Percentiles rank a stretch among this genome's conserved stretches.
Evolutionary conservation across 306 rosid species (phyloP).

Genomic region (Vicia faba): DNA sequence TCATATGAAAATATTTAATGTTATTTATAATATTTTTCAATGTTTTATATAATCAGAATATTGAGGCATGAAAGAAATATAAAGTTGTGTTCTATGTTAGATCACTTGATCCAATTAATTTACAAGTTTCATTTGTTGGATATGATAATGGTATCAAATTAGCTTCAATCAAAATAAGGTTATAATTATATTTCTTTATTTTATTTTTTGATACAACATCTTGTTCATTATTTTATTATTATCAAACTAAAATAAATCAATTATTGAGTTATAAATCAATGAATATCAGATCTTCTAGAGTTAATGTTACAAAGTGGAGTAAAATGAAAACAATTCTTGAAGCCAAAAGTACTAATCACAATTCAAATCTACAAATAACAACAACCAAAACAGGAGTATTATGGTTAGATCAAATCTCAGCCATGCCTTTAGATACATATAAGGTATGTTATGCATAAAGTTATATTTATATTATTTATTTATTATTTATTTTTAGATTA

Average conservation of each 20-base stretch:
- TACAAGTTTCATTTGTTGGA: constrained; percentile 52
- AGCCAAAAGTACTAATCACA: no score
- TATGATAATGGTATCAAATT: constrained; percentile 37
- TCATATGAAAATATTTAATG: no score
- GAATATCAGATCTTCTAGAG: no score
- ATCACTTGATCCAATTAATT: constrained; percentile 48
- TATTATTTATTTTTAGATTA: neutral
- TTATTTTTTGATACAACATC: neutral
- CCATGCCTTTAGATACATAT: no score
- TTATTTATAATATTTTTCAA: neutral
- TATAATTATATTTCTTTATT: neutral
- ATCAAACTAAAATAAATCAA: neutral
- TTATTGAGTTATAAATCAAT: no score
- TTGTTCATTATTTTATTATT: no score
- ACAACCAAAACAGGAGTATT: no score
- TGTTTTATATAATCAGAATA: constrained; percentile 47
- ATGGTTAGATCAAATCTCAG: no score
- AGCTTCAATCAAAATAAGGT: constrained; percentile 56
- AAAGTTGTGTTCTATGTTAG: constrained; percentile 53
- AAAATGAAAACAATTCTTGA: no score
- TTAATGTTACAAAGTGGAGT: no score
- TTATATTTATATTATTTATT: neutral
- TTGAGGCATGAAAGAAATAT: constrained; percentile 62
- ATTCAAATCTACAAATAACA: no score
- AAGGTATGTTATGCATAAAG: no score